Conservation (phyloP, 2,329 filamentous ascomycete species). For the Cadophora sp. region DNA sequence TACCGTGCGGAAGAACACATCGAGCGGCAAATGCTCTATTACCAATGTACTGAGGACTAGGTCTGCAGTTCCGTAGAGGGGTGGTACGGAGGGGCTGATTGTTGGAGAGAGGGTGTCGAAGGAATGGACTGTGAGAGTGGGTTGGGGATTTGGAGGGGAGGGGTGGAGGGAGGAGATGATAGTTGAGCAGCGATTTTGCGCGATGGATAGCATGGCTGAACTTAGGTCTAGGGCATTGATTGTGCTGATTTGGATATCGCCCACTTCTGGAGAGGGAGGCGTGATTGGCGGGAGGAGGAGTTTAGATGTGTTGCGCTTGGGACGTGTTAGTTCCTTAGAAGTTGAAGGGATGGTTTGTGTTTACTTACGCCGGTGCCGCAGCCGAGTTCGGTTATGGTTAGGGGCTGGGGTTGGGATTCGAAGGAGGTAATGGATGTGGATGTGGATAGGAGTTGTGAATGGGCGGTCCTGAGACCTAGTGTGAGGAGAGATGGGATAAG, state of each 20-base stretch:
- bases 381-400: not conserved
- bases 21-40: not conserved
- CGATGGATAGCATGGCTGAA: not conserved
- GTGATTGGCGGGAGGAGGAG: not conserved
- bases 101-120: not conserved
- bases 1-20: not conserved
- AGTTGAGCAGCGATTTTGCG: not conserved
- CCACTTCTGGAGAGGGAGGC: not conserved
- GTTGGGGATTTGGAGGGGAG: not conserved
- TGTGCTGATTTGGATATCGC: not conserved
- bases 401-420: too few species aligned
- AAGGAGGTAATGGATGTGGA: too few species aligned
- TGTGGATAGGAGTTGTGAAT: not conserved
- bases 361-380: not conserved
- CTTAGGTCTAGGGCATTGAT: not conserved
- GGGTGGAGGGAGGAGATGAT: not conserved
- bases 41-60: not conserved
- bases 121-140: not conserved
- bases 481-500: conserved; percentile 61
- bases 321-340: not conserved
- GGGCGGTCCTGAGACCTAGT: conserved; percentile 43
- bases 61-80: not conserved
- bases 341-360: not conserved
- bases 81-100: conserved; percentile 17
- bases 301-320: conserved; percentile 55